A percentile compares a stretch with the other conserved stretches of the same genome.
Evolutionary conservation across 352 stramenopile species (phyloP).

Genomic region (Pelagophyceae sp.): DNA sequence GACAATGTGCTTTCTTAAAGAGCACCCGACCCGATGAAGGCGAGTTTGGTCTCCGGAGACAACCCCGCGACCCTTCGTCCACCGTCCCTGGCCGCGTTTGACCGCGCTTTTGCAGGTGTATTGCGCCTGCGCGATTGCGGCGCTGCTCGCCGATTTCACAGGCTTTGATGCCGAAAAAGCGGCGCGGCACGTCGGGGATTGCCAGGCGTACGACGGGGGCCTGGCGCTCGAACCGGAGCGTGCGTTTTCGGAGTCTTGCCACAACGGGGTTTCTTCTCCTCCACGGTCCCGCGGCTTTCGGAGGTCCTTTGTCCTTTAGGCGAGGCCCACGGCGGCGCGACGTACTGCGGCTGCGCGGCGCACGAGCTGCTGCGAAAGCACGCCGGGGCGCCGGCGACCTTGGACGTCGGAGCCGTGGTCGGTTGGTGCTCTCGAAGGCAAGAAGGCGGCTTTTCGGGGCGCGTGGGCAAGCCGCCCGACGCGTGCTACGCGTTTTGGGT

Average conservation of each 20-base stretch:
- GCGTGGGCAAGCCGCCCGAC: slow-evolving; percentile 46
- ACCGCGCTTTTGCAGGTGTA: too few species aligned
- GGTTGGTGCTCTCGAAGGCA: slow-evolving; percentile 17
- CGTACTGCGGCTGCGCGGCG: slow-evolving; percentile 46
- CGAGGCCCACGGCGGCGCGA: slow-evolving; percentile 51
- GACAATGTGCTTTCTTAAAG: too few species aligned
- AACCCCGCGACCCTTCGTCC: too few species aligned
- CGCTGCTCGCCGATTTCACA: slow-evolving; percentile 33
- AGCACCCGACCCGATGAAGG: too few species aligned
- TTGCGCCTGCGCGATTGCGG: slow-evolving; percentile 46
- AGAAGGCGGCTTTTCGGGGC: slow-evolving; percentile 23
- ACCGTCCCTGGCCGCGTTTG: too few species aligned
- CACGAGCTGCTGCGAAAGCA: slow-evolving; percentile 42
- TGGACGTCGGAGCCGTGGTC: slow-evolving; percentile 30
- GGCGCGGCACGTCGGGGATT: slow-evolving; percentile 31
- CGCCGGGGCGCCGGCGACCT: too few species aligned
- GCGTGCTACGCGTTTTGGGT: slow-evolving; percentile 55
- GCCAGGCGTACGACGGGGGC: slow-evolving; percentile 45
- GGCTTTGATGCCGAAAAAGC: not conserved
- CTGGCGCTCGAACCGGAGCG: slow-evolving; percentile 44
- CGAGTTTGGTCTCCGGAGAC: too few species aligned
- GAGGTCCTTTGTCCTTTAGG: too few species aligned
- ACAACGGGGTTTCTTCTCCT: too few species aligned
- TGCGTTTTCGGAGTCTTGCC: too few species aligned
- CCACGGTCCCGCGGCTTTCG: too few species aligned